These are phyloP conservation scores for Ascochyta koolunga DNA, from an alignment of 2,329 filamentous ascomycete genomes.

Conservation along the genomic window DNA sequence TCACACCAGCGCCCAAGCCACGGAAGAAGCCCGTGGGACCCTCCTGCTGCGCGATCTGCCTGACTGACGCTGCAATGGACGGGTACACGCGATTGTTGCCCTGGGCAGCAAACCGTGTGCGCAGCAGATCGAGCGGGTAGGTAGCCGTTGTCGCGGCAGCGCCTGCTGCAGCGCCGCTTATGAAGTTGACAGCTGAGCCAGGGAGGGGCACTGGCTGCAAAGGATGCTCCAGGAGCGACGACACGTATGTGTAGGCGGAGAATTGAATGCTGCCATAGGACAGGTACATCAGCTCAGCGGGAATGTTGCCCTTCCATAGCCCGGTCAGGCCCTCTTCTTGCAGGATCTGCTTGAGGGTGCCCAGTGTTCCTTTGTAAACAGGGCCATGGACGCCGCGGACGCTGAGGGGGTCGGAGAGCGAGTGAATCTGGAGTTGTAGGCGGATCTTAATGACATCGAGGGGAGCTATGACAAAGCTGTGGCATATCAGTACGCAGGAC, in stretches of 20 bases:
- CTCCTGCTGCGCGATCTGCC: constrained; percentile 76
- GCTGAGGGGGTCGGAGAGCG: constrained; percentile 73
- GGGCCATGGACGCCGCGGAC: constrained; percentile 55
- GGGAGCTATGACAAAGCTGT: constrained; percentile 88
- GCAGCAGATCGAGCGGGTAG: constrained; percentile 90
- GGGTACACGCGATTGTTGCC: constrained; percentile 79
- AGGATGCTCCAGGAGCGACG: constrained; percentile 65
- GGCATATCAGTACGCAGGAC: neutral
- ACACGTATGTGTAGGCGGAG: constrained; percentile 79
- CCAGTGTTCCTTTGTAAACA: constrained; percentile 75
- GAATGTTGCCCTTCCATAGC: constrained; percentile 97
- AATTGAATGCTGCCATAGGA: constrained; percentile 91
- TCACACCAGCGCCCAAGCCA: constrained; percentile 79
- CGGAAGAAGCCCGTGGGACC: constrained; percentile 84
- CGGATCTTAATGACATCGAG: constrained; percentile 98
- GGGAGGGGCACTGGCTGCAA: constrained; percentile 61
- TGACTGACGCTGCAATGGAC: constrained; percentile 71
- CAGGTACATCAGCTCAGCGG: constrained; percentile 92
- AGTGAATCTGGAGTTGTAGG: constrained; percentile 89
- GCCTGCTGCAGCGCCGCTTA: constrained; percentile 82
- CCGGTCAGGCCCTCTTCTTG: constrained; percentile 79
- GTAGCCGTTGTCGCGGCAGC: constrained; percentile 81
- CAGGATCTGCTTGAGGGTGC: constrained; percentile 78
- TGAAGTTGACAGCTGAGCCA: constrained; percentile 75
- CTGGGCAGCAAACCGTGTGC: constrained; percentile 96